These are phyloP conservation scores for Tritrichomonas foetus DNA, from an alignment of 208 protist species.

Conservation along the genomic window DNA sequence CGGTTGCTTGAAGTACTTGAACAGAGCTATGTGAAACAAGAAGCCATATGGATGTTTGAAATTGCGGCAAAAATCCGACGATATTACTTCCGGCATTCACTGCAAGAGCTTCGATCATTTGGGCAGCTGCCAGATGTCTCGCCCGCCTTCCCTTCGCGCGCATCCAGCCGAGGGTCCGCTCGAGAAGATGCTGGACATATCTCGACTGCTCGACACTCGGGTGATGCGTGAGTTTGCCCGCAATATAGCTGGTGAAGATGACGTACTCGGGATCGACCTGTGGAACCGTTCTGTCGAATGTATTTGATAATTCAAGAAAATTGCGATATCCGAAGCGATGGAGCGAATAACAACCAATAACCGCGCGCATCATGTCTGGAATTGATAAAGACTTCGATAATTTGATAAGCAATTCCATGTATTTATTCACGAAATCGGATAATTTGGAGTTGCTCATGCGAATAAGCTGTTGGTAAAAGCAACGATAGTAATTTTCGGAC, in stretches of 20 bases:
- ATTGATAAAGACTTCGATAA: background rate
- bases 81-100: slow-evolving; percentile 12
- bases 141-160: background rate
- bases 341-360: background rate
- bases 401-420: background rate
- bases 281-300: background rate
- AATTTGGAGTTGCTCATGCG: background rate
- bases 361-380: background rate
- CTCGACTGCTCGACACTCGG: background rate
- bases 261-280: background rate
- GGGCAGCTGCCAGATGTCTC: background rate
- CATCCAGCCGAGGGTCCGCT: background rate
- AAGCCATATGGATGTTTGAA: slow-evolving; percentile 7
- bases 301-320: background rate
- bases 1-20: background rate
- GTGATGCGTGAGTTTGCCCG: background rate
- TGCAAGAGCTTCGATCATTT: background rate
- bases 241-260: background rate
- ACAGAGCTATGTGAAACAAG: background rate
- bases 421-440: background rate
- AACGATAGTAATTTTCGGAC: background rate
- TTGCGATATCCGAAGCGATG: background rate
- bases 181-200: background rate
- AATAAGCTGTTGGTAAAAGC: background rate
- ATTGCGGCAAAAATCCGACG: background rate